phyloP scores from a whole-genome alignment of 768 basidiomycete genomes.

The Suillus alpinus region DNA sequence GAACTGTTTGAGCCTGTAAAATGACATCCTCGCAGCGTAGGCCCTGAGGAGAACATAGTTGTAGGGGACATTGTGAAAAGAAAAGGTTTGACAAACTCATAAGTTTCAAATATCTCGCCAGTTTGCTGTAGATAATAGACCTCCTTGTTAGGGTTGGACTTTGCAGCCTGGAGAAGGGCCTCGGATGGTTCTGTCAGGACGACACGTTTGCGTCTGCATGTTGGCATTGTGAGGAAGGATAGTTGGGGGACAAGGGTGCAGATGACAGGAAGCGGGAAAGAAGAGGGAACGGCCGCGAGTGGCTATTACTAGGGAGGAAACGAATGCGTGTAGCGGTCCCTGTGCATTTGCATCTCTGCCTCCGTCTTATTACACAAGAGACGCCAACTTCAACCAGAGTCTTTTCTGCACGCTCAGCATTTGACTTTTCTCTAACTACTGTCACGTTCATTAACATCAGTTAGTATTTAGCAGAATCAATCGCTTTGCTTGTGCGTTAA shows the following conservation, averaged over 20 bases:
- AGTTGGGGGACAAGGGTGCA: conserved; percentile 43
- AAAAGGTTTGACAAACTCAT: conserved; percentile 68
- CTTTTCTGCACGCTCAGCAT: conserved; percentile 6
- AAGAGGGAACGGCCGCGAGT: conserved; percentile 55
- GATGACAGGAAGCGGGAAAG: conserved; percentile 52
- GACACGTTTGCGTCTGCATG: conserved; percentile 87
- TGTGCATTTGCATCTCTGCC: conserved; percentile 24
- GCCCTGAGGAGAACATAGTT: conserved; percentile 40
- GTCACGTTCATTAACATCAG: neutral
- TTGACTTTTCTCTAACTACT: neutral
- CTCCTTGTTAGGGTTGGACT: conserved; percentile 62
- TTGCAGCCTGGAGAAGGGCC: conserved; percentile 61
- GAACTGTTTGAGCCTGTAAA: conserved; percentile 92
- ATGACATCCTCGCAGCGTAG: conserved; percentile 90
- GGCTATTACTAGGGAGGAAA: conserved; percentile 57
- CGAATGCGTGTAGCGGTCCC: conserved; percentile 40
- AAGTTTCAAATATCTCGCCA: conserved; percentile 95
- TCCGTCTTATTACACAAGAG: conserved; percentile 18
- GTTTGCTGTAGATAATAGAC: conserved; percentile 94
- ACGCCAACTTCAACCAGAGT: conserved; percentile 19
- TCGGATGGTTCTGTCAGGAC: conserved; percentile 81
- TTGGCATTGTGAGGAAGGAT: conserved; percentile 63
- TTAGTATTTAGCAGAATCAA: neutral
- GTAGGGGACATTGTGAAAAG: conserved; percentile 19
- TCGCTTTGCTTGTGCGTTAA: neutral